Evolutionary conservation across 805 yeast species (phyloP).

Genomic region (Nakazawaea peltata): DNA sequence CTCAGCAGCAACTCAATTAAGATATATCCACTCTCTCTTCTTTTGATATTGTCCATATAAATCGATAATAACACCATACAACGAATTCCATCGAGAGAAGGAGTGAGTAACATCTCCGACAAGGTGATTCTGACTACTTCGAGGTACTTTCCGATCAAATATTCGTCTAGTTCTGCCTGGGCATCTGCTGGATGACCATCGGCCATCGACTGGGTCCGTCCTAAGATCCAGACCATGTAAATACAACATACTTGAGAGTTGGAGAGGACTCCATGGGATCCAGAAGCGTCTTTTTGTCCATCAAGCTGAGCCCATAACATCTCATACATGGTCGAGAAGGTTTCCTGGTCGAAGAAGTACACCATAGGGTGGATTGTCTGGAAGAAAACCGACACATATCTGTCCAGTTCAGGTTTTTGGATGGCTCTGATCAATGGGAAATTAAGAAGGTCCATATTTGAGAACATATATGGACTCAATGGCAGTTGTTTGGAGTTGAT

Average conservation of each 20-base stretch:
- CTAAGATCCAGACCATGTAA: constrained; percentile 16
- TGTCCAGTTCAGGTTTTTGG: constrained; percentile 10
- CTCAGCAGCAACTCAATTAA: constrained; percentile 13
- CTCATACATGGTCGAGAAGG: constrained; percentile 5
- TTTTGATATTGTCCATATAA: constrained; percentile 14
- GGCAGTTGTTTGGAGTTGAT: constrained; percentile 11
- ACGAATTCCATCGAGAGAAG: constrained; percentile 16
- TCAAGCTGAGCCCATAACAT: constrained; percentile 5
- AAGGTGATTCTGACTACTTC: constrained; percentile 13
- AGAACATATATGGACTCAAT: background rate
- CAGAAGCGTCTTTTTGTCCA: background rate
- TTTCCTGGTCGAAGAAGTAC: constrained; percentile 6
- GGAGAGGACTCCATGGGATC: background rate
- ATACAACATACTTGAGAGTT: constrained; percentile 13
- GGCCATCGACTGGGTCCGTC: constrained; percentile 3
- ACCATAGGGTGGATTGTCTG: constrained; percentile 10
- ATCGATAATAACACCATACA: constrained; percentile 14
- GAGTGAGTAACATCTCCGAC: constrained; percentile 14
- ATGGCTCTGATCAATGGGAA: constrained; percentile 10
- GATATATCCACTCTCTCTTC: constrained; percentile 16
- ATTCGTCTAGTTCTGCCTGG: constrained; percentile 7
- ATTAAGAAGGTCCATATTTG: constrained; percentile 3
- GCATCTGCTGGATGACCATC: constrained; percentile 1
- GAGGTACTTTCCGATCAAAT: constrained; percentile 8
- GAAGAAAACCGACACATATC: constrained; percentile 9